phyloP scores from a whole-genome alignment of 306 rosid species.

The Prunus armeniaca region DNA sequence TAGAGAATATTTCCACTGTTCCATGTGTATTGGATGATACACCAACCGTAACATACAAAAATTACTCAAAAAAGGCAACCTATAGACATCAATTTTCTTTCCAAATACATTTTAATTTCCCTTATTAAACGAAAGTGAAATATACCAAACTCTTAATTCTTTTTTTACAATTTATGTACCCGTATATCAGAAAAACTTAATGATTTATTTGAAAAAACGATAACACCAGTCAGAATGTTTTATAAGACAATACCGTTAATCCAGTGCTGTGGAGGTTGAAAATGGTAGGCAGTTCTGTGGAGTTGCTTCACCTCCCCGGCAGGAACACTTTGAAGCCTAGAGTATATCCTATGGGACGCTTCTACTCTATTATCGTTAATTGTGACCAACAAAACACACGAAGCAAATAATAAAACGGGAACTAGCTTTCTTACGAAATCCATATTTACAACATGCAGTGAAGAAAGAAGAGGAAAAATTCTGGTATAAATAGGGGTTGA shows the following conservation, averaged over 20 bases:
- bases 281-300: slow-evolving; percentile 69
- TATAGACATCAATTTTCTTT: no score
- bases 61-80: no score
- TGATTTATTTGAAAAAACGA: no score
- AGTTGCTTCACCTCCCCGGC: slow-evolving; percentile 16
- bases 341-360: slow-evolving; percentile 43
- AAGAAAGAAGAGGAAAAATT: not conserved
- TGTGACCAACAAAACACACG: slow-evolving; percentile 14
- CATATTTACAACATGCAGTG: not conserved
- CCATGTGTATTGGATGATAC: no score
- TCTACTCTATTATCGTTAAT: slow-evolving; percentile 38
- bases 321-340: slow-evolving; percentile 34
- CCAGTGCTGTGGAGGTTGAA: slow-evolving; percentile 78
- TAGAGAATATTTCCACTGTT: no score
- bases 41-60: no score
- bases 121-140: no score
- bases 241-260: slow-evolving; percentile 61
- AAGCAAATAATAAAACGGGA: not conserved
- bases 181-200: not conserved
- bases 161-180: not conserved
- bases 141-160: no score
- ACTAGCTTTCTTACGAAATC: slow-evolving; percentile 6
- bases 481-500: not conserved
- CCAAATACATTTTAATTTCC: no score
- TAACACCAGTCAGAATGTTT: not conserved